Conservation (phyloP, 1,284 basidiomycete species). For the Ganoderma lingzhi region DNA sequence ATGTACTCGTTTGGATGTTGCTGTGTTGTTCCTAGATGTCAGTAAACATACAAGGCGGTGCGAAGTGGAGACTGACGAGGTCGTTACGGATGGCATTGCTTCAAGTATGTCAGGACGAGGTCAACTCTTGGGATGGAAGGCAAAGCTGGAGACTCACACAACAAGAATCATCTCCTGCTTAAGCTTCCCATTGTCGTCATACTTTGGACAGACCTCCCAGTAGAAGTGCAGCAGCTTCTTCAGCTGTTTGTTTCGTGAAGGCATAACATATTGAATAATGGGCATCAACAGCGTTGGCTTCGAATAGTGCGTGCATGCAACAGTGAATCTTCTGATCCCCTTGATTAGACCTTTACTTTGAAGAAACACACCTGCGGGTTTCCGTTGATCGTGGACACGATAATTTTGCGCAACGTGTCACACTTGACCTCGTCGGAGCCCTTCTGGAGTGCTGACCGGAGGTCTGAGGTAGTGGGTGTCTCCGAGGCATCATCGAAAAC, state of each 20-base stretch:
- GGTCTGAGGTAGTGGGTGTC: constrained; percentile 83
- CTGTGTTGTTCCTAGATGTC: constrained; percentile 47
- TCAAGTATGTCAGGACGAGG: constrained; percentile 34
- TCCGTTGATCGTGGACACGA: constrained; percentile 95
- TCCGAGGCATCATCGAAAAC: constrained; percentile 84
- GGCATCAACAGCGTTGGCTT: constrained; percentile 95
- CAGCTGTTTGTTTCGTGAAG: constrained; percentile 94
- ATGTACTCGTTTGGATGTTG: constrained; percentile 99
- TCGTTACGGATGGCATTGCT: constrained; percentile 99
- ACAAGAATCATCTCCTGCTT: constrained; percentile 99
- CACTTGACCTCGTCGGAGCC: constrained; percentile 98
- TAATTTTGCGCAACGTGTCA: constrained; percentile 96
- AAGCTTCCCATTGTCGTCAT: constrained; percentile 96
- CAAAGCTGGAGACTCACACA: constrained; percentile 68
- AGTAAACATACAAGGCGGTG: constrained; percentile 8
- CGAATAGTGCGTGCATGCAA: constrained; percentile 18
- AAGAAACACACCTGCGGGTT: constrained; percentile 72
- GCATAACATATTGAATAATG: constrained; percentile 97
- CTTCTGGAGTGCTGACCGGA: constrained; percentile 91
- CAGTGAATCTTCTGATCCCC: constrained; percentile 2
- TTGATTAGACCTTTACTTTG: too few species aligned
- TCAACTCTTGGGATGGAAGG: background rate
- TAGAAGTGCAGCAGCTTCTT: constrained; percentile 99
- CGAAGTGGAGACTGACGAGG: constrained; percentile 62
- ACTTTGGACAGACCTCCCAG: constrained; percentile 99